These are phyloP conservation scores for Hypomontagnella monticulosa DNA, from an alignment of 495 filamentous ascomycete genomes.

Conservation along the genomic window DNA sequence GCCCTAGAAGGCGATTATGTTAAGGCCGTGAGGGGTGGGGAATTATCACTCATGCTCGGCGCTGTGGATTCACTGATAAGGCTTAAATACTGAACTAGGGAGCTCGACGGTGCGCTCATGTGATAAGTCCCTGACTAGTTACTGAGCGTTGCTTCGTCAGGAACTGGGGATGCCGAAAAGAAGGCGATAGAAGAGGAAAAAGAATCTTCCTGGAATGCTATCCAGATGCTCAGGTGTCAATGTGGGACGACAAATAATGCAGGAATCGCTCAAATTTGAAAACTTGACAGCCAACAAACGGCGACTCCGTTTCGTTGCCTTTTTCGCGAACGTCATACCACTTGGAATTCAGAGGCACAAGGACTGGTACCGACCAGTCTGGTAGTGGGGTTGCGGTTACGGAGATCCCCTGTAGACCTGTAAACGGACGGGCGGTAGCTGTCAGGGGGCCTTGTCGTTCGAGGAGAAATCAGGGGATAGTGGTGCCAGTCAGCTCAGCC, in stretches of 20 bases:
- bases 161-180: slow-evolving; percentile 2
- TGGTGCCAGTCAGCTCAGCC: slow-evolving; percentile 15
- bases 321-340: slow-evolving; percentile 39
- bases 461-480: slow-evolving; percentile 38
- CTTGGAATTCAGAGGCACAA: slow-evolving; percentile 10
- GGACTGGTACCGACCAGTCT: slow-evolving; percentile 9
- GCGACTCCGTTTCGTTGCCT: slow-evolving; percentile 38
- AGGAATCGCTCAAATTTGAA: background rate
- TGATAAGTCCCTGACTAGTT: slow-evolving; percentile 11
- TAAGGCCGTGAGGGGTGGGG: slow-evolving; percentile 3
- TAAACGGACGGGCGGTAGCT: background rate
- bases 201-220: slow-evolving; percentile 6
- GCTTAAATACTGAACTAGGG: slow-evolving; percentile 28
- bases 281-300: slow-evolving; percentile 22
- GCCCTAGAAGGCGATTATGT: background rate
- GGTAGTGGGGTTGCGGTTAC: slow-evolving; percentile 27
- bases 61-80: slow-evolving; percentile 14
- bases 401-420: slow-evolving; percentile 6
- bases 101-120: slow-evolving; percentile 20
- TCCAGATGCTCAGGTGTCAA: slow-evolving; percentile 12
- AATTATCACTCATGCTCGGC: slow-evolving; percentile 19
- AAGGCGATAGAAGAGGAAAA: slow-evolving; percentile 1
- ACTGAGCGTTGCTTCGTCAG: slow-evolving; percentile 5
- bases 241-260: slow-evolving; percentile 27
- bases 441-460: slow-evolving; percentile 11